Conservation (phyloP, 257 asterid species). For the Jacaranda copaia region DNA sequence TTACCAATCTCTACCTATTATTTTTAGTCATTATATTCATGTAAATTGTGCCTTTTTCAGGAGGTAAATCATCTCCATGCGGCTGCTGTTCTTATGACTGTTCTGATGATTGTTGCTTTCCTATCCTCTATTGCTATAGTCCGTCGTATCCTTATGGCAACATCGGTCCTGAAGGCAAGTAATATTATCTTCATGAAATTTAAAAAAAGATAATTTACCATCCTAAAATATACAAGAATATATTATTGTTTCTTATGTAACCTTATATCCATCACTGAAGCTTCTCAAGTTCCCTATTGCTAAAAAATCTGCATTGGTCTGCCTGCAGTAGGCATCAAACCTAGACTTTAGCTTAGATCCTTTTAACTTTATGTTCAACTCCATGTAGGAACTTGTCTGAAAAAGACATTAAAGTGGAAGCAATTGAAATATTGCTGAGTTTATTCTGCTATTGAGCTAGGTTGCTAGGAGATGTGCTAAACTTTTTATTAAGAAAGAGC, state of each 20-base stretch:
- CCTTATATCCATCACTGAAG: background rate
- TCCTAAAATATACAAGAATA: background rate
- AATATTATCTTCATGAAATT: constrained; percentile 25
- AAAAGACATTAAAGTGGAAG: background rate
- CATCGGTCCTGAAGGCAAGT: constrained; percentile 96
- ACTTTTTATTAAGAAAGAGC: too few species aligned
- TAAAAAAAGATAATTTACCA: background rate
- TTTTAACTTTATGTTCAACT: too few species aligned
- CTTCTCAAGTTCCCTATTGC: too few species aligned
- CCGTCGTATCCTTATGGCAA: constrained; percentile 97
- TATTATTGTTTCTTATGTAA: background rate
- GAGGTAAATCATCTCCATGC: constrained; percentile 88
- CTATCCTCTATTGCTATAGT: constrained; percentile 90
- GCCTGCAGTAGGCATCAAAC: constrained; percentile 8
- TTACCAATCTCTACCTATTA: background rate
- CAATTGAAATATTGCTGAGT: background rate
- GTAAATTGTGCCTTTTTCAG: constrained; percentile 55
- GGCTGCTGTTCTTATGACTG: constrained; percentile 87
- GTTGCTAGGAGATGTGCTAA: too few species aligned
- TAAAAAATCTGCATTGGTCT: background rate
- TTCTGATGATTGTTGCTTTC: constrained; percentile 77
- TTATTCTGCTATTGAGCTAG: background rate
- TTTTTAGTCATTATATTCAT: constrained; percentile 13
- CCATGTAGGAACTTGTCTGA: constrained; percentile 15
- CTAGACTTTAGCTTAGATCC: background rate